These are phyloP conservation scores for Guyanaporus albipodus DNA, from an alignment of 768 basidiomycete genomes.

Conservation along the genomic window DNA sequence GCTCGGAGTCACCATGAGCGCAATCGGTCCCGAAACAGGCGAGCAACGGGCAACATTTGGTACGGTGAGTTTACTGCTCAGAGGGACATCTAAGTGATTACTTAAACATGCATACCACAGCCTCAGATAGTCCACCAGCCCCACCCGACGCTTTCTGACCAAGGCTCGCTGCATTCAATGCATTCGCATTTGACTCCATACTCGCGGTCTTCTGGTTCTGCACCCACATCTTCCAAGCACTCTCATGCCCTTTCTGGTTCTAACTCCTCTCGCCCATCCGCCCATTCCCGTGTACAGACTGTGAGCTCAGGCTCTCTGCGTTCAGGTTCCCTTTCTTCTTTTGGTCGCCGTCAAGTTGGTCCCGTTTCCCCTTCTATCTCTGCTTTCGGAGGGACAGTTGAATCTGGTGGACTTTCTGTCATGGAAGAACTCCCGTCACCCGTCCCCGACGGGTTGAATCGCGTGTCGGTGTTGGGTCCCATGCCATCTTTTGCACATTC, in stretches of 20 bases:
- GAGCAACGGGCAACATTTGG: conserved; percentile 59
- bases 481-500: conserved; percentile 33
- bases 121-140: conserved; percentile 42
- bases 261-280: conserved; percentile 51
- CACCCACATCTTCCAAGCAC: conserved; percentile 44
- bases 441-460: conserved; percentile 15
- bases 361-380: conserved; percentile 48
- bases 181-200: conserved; percentile 51
- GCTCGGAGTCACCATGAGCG: conserved; percentile 11
- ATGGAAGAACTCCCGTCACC: conserved; percentile 20
- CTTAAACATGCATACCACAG: conserved; percentile 28
- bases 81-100: conserved; percentile 3
- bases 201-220: conserved; percentile 49
- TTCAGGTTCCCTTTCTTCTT: conserved; percentile 52
- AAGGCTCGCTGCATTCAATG: conserved; percentile 63
- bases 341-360: conserved; percentile 39
- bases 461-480: conserved; percentile 28
- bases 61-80: conserved; percentile 41
- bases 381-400: conserved; percentile 39
- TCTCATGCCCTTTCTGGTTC: conserved; percentile 46
- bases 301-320: conserved; percentile 39
- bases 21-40: conserved; percentile 21
- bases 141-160: conserved; percentile 49
- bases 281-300: conserved; percentile 36
- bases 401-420: conserved; percentile 19